phyloP scores from a whole-genome alignment of 345 rosid species.

The Acer saccharum region DNA sequence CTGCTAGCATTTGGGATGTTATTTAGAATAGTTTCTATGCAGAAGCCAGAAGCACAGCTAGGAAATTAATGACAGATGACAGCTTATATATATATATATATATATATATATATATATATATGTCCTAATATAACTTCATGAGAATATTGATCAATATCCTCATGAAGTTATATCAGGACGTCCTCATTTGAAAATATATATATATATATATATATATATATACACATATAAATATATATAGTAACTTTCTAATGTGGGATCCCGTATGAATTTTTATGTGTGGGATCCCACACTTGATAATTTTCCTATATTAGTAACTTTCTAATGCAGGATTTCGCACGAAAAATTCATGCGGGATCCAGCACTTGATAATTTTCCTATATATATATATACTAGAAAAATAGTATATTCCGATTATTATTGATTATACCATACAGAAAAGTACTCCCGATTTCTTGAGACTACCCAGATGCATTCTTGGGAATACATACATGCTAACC shows the following conservation, averaged over 20 bases:
- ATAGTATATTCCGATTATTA: not conserved
- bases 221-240: not conserved
- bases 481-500: not conserved
- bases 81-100: not conserved
- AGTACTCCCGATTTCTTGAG: not conserved
- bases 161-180: too few relatives aligned
- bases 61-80: not conserved
- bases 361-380: too few relatives aligned
- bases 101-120: not conserved
- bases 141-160: too few relatives aligned
- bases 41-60: not conserved
- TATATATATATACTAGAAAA: not conserved
- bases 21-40: not conserved
- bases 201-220: too few relatives aligned
- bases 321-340: too few relatives aligned
- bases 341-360: too few relatives aligned
- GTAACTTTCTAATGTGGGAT: too few relatives aligned
- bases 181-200: too few relatives aligned
- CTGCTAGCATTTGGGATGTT: not conserved
- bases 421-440: not conserved
- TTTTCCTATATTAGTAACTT: too few relatives aligned
- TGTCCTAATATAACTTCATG: too few relatives aligned
- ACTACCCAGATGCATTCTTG: not conserved
- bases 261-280: too few relatives aligned
- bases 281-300: too few relatives aligned